These are phyloP conservation scores for Arthrinium phaeospermum DNA, from an alignment of 2,329 filamentous ascomycete species.

Conservation along the genomic window DNA sequence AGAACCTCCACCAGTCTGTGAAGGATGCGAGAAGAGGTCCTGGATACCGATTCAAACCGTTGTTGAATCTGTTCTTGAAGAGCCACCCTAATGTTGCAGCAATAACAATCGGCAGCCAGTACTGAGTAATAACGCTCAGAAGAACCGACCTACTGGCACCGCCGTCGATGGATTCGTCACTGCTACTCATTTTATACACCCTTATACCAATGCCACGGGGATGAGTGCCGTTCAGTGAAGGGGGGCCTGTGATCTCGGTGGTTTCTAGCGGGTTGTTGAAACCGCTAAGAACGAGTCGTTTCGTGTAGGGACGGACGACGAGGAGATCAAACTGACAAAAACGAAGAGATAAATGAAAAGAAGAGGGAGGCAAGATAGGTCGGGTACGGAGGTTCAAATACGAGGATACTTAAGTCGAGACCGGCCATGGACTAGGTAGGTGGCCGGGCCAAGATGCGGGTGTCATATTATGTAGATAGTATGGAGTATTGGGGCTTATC, in stretches of 20 bases:
- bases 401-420: neutral
- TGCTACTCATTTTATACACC: neutral
- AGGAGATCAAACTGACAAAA: neutral
- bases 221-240: neutral
- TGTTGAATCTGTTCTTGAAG: constrained; percentile 54
- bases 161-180: neutral
- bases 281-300: neutral
- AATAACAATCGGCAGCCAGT: constrained; percentile 50
- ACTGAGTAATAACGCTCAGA: constrained; percentile 40
- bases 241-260: neutral
- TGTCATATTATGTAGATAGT: constrained; percentile 4
- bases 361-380: neutral
- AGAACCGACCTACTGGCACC: constrained; percentile 35
- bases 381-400: neutral
- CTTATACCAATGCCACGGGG: neutral
- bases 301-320: neutral
- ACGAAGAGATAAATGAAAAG: neutral
- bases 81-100: constrained; percentile 47
- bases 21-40: constrained; percentile 71
- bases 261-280: constrained; percentile 18
- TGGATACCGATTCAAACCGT: constrained; percentile 73
- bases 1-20: constrained; percentile 77
- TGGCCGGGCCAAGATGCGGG: constrained; percentile 8
- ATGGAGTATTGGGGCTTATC: neutral
- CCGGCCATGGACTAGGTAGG: neutral